A percentile compares a stretch with the other conserved stretches of the same genome.
phyloP scores from a whole-genome alignment of 257 asterid genomes.

The Rehmannia glutinosa region DNA sequence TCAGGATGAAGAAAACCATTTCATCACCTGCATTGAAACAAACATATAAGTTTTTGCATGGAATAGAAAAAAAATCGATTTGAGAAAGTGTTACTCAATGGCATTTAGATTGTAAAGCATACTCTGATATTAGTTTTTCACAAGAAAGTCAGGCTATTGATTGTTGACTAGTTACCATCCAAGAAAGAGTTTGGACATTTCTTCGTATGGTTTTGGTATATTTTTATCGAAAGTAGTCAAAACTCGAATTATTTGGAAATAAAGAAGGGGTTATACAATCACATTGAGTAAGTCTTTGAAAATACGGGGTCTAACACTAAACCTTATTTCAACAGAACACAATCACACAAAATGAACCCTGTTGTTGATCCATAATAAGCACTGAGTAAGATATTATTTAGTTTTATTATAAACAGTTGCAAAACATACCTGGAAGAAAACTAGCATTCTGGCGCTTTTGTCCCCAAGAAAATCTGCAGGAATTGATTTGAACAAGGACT shows the following conservation, averaged over 20 bases:
- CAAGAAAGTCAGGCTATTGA: neutral
- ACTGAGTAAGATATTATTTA: neutral
- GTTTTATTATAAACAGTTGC: neutral
- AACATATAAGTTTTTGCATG: neutral
- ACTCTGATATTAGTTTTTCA: neutral
- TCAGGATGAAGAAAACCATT: constrained; percentile 62
- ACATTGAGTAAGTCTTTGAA: neutral
- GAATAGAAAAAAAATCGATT: neutral
- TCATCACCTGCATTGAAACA: constrained; percentile 53
- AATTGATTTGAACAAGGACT: neutral
- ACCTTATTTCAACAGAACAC: neutral
- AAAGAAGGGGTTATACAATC: too few relatives aligned
- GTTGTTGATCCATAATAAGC: neutral
- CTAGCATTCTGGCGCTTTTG: constrained; percentile 51
- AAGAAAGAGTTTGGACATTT: neutral
- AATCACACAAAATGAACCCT: neutral
- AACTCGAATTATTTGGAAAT: too few relatives aligned
- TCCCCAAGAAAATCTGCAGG: constrained; percentile 77
- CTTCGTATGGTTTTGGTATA: too few relatives aligned
- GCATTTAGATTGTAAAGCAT: neutral
- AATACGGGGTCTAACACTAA: neutral
- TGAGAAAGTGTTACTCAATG: neutral
- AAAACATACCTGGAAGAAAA: constrained; percentile 57
- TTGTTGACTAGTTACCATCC: neutral
- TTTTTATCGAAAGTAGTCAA: too few relatives aligned